phyloP scores from a whole-genome alignment of 78 protist genomes.

The slime mould (Dictyostelium discoideum) region DNA sequence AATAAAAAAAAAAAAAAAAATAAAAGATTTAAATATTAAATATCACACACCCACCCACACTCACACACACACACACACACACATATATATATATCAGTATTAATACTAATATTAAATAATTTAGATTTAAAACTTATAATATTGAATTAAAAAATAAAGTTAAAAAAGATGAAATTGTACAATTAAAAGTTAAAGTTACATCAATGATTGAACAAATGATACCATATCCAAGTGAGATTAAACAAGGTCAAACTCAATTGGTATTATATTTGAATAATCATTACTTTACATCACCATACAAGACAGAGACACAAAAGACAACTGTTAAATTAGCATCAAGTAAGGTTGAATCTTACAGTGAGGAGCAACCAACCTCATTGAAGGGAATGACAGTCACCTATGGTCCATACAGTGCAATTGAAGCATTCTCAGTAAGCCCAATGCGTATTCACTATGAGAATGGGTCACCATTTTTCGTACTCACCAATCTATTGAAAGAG shows the following conservation, averaged over 20 bases:
- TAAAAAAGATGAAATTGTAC: not conserved
- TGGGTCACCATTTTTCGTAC: conserved; percentile 77
- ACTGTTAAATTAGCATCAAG: conserved; percentile 69
- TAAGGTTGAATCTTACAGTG: conserved; percentile 48
- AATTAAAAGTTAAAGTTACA: conserved; percentile 26
- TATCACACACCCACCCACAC: too few species aligned
- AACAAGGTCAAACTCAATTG: conserved; percentile 75
- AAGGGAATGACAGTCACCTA: conserved; percentile 40
- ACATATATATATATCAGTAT: too few species aligned
- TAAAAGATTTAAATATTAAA: too few species aligned
- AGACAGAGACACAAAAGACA: conserved; percentile 78
- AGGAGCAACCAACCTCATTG: conserved; percentile 30
- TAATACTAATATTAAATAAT: not conserved
- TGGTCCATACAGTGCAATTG: conserved; percentile 91
- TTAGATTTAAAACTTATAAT: conserved; percentile 48
- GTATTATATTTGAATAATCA: conserved; percentile 47
- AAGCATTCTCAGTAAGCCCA: conserved; percentile 28
- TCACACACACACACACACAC: too few species aligned
- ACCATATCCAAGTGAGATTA: conserved; percentile 75
- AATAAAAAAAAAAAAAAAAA: too few species aligned
- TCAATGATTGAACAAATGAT: conserved; percentile 37
- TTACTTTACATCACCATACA: conserved; percentile 66
- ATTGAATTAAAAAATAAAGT: conserved; percentile 17
- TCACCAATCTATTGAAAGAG: conserved; percentile 55
- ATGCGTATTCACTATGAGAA: conserved; percentile 90